Evolutionary conservation across 306 rosid genomes (phyloP), one percentile per base, ranked within the genome.

Genomic region (Cyamopsis tetragonoloba): DNA sequence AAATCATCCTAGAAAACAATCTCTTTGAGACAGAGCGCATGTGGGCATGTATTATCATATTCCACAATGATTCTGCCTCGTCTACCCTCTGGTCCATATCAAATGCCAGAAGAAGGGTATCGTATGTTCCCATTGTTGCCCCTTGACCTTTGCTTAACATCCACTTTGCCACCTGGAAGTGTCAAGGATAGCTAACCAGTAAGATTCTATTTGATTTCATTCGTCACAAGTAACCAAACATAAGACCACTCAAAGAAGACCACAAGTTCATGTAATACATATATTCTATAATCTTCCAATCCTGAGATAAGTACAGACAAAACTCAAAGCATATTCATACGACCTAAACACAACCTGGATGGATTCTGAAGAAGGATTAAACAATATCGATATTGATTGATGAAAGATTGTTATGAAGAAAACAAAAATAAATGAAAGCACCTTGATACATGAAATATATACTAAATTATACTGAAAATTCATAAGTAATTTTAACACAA

Each of bases 141-240:
- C 98, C 96, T 76, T 90, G 97, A 49, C 97, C 99, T 82, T 81
- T 90, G 92, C 97, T 85, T 82, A 90, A 48, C 99, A 90, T 88
- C 97, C 97, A 90, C 82, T 93, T 93, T 5, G 99, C 92, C 75
- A 93, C 83, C 99, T 93, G 82, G 51, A 35, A 72, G 47, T 50
- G 44, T 46, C 19, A 5, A 75, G 50, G 41, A 69, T 43, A 61
- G 49, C 63, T 57, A 64, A 74, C 38, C 13, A 49, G 27, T 18
- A 42, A 62, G 37, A 65, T 59, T 72, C 46, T 59, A 53, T 47
- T 22, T 6, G 32, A 49, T 38, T 22, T 6, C 39, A 49, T 38
- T 41, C 60, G 6, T 62, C 60, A 27, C 41, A 5, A 6, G 62
- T 60, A 44, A 80, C 75, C 35, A 67, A 58, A 7, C 61, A 32